These are phyloP conservation scores for Vaccinium myrtillus DNA, from an alignment of 148 eudicot species.

Conservation along the genomic window DNA sequence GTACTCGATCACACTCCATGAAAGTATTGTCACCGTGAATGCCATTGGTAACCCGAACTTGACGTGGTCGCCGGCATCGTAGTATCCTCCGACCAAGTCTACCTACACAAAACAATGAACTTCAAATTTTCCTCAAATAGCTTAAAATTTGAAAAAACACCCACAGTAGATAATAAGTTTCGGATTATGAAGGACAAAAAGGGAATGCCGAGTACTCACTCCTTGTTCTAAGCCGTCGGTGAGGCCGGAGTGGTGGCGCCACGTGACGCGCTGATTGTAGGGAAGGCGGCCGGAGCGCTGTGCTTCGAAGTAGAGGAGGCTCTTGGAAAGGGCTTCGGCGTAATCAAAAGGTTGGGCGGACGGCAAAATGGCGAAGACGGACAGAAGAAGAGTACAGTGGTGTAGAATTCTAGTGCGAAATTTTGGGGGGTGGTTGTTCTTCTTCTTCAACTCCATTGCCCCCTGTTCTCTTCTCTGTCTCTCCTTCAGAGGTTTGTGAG, in stretches of 20 bases:
- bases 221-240: constrained; percentile 71
- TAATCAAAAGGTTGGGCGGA: constrained; percentile 28
- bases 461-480: constrained; percentile 14
- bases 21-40: constrained; percentile 63
- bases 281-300: constrained; percentile 79
- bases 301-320: constrained; percentile 64
- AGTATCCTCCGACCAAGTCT: constrained; percentile 82
- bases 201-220: constrained; percentile 16
- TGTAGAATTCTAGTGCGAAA: background rate
- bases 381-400: background rate
- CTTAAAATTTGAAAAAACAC: no score
- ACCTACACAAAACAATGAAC: constrained; percentile 33
- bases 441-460: constrained; percentile 15
- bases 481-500: background rate
- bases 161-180: no score
- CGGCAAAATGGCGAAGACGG: constrained; percentile 14
- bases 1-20: constrained; percentile 70
- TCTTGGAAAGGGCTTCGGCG: constrained; percentile 53
- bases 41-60: constrained; percentile 93
- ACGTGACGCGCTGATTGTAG: constrained; percentile 51
- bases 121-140: no score
- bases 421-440: background rate
- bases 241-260: constrained; percentile 73
- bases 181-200: background rate
- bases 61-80: constrained; percentile 80